These are phyloP conservation scores for Fagus sylvatica DNA, from an alignment of 306 rosid species.

Conservation along the genomic window DNA sequence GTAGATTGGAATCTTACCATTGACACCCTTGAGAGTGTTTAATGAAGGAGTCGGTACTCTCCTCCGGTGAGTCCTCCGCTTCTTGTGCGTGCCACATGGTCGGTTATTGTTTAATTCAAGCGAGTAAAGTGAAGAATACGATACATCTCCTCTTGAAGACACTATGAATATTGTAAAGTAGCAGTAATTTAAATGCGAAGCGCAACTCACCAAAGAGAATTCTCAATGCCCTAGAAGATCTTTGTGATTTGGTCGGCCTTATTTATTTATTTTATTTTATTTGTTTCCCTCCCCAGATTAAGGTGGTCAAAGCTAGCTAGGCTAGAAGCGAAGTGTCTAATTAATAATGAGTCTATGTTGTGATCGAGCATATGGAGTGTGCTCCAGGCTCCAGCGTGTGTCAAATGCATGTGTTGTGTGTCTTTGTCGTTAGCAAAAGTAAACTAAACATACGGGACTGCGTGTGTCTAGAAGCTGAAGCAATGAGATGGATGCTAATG, in stretches of 20 bases:
- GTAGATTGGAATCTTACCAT: too few species aligned
- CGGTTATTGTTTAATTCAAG: neutral
- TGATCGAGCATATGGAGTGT: too few species aligned
- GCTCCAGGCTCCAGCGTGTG: conserved; percentile 8
- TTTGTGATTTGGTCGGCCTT: conserved; percentile 46
- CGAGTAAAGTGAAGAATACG: neutral
- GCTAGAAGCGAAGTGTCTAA: conserved; percentile 7
- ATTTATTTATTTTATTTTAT: neutral
- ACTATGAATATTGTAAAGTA: neutral
- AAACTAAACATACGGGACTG: neutral
- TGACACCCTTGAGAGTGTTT: too few species aligned
- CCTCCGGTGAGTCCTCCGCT: neutral
- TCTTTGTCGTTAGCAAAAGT: neutral
- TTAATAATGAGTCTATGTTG: neutral
- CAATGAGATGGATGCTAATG: too few species aligned
- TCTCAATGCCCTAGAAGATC: conserved; percentile 25
- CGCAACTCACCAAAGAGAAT: conserved; percentile 30
- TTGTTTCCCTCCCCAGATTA: neutral
- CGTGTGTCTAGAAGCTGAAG: neutral
- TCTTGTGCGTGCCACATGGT: neutral
- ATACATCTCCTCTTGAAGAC: neutral
- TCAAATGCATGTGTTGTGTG: neutral
- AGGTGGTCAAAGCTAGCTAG: conserved; percentile 23
- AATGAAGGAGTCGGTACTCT: too few species aligned
- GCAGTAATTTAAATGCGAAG: conserved; percentile 12